These are phyloP conservation scores for Beauveria rudraprayagi DNA, from an alignment of 2,329 filamentous ascomycete genomes.

Conservation along the genomic window DNA sequence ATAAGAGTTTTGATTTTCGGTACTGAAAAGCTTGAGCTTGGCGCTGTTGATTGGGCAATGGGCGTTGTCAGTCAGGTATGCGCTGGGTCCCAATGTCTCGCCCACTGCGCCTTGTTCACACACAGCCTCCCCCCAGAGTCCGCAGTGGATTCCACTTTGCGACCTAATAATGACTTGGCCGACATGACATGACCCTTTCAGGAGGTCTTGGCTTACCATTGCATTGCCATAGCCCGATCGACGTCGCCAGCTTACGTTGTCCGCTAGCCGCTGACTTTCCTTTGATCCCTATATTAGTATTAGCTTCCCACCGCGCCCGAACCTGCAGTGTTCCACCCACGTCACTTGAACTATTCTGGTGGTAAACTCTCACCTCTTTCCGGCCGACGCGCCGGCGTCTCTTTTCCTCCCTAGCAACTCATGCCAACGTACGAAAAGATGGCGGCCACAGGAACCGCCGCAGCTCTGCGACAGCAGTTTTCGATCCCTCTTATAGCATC, in stretches of 20 bases:
- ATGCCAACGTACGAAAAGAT: conserved; percentile 24
- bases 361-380: not conserved
- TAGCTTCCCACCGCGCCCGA: not conserved
- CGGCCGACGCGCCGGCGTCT: not conserved
- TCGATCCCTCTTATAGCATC: conserved; percentile 42
- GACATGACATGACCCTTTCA: not conserved
- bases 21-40: not conserved
- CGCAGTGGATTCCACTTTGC: not conserved
- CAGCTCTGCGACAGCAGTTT: conserved; percentile 18
- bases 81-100: not conserved
- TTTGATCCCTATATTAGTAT: not conserved
- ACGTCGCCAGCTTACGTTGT: conserved; percentile 3
- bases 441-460: conserved; percentile 17
- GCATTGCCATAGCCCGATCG: not conserved
- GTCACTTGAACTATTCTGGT: not conserved
- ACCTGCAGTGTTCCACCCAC: not conserved
- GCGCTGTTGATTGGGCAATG: not conserved
- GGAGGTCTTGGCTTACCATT: conserved; percentile 1
- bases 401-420: not conserved
- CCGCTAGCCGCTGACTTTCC: not conserved
- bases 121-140: not conserved
- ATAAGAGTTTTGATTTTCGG: not conserved
- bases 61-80: not conserved
- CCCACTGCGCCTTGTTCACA: conserved; percentile 4
- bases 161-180: not conserved